A percentile compares a stretch with the other conserved stretches of the same genome.
These are phyloP conservation scores for Austropuccinia psidii DNA, from an alignment of 1,284 basidiomycete genomes.

Conservation along the genomic window DNA sequence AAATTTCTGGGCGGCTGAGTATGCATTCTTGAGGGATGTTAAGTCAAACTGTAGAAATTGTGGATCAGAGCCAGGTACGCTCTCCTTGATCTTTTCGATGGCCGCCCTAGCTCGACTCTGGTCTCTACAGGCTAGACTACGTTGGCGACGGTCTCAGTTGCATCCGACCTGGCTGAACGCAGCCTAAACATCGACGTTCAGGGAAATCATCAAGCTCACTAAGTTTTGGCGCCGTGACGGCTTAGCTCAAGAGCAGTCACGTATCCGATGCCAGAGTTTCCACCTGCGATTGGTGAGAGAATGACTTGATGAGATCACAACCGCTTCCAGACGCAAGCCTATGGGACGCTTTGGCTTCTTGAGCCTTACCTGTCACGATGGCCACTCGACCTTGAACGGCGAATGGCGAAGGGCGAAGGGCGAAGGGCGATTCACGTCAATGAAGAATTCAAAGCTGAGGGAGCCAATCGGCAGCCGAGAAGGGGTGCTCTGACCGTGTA, in stretches of 20 bases:
- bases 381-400: conserved; percentile 16
- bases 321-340: not conserved
- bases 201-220: not conserved
- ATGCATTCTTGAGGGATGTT: conserved; percentile 43
- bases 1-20: conserved; percentile 43
- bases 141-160: not conserved
- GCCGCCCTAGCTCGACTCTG: not conserved
- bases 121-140: conserved; percentile 28
- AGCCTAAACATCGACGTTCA: too few relatives aligned
- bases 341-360: not conserved
- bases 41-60: conserved; percentile 46
- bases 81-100: conserved; percentile 35
- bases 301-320: not conserved
- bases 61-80: conserved; percentile 39
- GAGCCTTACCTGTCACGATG: conserved; percentile 19
- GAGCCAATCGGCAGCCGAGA: not conserved
- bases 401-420: not conserved
- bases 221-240: conserved; percentile 29
- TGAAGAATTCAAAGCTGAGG: not conserved
- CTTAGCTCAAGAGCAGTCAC: conserved; percentile 9
- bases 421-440: too few relatives aligned
- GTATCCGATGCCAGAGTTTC: conserved; percentile 21
- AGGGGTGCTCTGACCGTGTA: conserved; percentile 1
- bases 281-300: conserved; percentile 3
- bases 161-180: too few relatives aligned